Percentiles rank a stretch among this genome's conserved stretches.
These are phyloP conservation scores for Haberlea rhodopensis DNA, from an alignment of 257 asterid genomes.

Conservation along the genomic window DNA sequence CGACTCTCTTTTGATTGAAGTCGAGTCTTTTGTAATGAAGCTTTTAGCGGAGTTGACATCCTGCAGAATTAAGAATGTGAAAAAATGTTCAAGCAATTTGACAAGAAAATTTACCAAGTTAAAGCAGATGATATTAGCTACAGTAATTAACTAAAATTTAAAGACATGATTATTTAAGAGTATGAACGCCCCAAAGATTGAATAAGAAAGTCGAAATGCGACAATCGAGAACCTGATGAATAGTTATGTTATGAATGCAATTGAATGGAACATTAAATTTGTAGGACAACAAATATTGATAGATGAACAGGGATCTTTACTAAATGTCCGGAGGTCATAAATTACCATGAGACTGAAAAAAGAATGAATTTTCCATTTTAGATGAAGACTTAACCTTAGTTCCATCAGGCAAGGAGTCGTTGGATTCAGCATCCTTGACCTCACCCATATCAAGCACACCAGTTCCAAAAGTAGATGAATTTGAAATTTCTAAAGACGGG, in stretches of 20 bases:
- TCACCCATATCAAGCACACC: conserved; percentile 4
- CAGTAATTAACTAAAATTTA: not conserved
- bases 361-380: not conserved
- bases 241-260: no score
- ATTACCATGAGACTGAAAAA: no score
- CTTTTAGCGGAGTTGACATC: not conserved
- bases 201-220: not conserved
- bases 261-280: no score
- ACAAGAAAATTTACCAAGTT: not conserved
- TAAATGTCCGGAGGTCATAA: no score
- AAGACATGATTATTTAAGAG: not conserved
- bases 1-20: not conserved
- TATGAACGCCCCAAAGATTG: not conserved
- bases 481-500: conserved; percentile 31
- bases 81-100: not conserved
- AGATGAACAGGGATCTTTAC: no score
- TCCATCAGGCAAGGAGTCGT: conserved; percentile 28
- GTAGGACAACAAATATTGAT: no score
- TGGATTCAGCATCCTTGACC: conserved; percentile 25
- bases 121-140: not conserved
- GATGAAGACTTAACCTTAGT: conserved; percentile 30
- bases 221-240: no score
- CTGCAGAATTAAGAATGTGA: not conserved
- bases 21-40: not conserved
- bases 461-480: conserved; percentile 24